Base-by-base conservation (phyloP, 305 asterid species). In the Rubia tinctorum region DNA sequence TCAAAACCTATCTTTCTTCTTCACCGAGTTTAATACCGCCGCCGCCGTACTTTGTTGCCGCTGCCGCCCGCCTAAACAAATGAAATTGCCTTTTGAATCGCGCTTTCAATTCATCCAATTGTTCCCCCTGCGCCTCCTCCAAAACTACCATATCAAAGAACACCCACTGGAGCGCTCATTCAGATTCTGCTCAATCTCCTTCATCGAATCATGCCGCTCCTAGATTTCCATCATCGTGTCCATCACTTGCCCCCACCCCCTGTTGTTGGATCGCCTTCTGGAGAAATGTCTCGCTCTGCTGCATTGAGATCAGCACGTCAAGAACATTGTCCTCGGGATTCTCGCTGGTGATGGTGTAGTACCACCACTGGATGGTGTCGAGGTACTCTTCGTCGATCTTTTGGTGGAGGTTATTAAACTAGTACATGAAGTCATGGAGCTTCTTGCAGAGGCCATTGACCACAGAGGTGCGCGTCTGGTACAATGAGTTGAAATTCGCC, bases 251-350 rank as follows among this genome's bases (percentile, higher is more conserved):
- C 89, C 89, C 49, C 91, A 82, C 34, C 45, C 91, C 89, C 67
- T 87, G 91, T 53, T 87, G 83, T 73, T 87, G 89, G 40, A 87
- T 87, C 64, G 89, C 91, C 78, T 87, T 87, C 71, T 87, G 91
- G 76, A 87, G 63, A 56, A 87, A 87, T 9, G 83, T 83, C 73
- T 87, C 89, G 56, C 91, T 87, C 70, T 87, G 83, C 2, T 89
- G 89, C 1, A 89, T 87, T 15, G 82, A 81, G 15, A 87, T 87
- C 23, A 87, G 71, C 0, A 71, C 69, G 40, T 87, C 91, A 23
- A 87, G 59, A 8, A 80, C 73, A 8, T 73, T 70, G 71, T 87
- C 92, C 47, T 83, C 89, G 1, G 92, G 86, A 59, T 85, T 87
- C 70, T 87, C 92, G 6, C 92, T 90, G 0, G 92, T 87, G 18